phyloP scores from a whole-genome alignment of 352 stramenopile genomes.

The Paralagenidium karlingii region DNA sequence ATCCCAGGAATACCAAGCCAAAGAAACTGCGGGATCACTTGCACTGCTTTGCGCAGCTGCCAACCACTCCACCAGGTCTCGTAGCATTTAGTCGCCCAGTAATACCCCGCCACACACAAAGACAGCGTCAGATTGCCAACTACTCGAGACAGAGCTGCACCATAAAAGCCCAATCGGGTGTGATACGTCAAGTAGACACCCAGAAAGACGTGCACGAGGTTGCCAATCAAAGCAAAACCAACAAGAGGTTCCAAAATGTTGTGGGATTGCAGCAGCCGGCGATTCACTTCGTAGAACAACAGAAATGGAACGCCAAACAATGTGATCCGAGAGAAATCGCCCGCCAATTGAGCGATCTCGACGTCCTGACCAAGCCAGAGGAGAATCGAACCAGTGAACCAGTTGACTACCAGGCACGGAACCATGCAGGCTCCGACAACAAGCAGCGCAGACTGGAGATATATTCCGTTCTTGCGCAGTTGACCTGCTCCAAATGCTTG shows the following conservation, averaged over 20 bases:
- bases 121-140: constrained; percentile 44
- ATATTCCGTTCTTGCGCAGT: constrained; percentile 61
- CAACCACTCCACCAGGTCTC: constrained; percentile 49
- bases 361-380: constrained; percentile 41
- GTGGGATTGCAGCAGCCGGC: constrained; percentile 76
- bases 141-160: constrained; percentile 53
- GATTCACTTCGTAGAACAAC: constrained; percentile 76
- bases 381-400: constrained; percentile 50
- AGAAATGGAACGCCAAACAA: constrained; percentile 64
- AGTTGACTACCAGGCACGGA: constrained; percentile 55
- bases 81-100: too few relatives aligned
- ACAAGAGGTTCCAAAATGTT: constrained; percentile 80
- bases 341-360: constrained; percentile 53
- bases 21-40: constrained; percentile 44
- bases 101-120: constrained; percentile 44
- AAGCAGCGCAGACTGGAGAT: constrained; percentile 64
- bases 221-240: constrained; percentile 50
- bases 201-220: constrained; percentile 54
- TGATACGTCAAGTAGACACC: constrained; percentile 78
- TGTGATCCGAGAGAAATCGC: constrained; percentile 48
- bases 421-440: constrained; percentile 38
- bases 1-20: constrained; percentile 39
- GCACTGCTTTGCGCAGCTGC: constrained; percentile 26
- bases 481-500: constrained; percentile 68
- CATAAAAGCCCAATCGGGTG: constrained; percentile 58